Percentiles rank a stretch among this genome's conserved stretches.
These are phyloP conservation scores for Mimosa bimucronata DNA, from an alignment of 306 rosid genomes.

Conservation along the genomic window DNA sequence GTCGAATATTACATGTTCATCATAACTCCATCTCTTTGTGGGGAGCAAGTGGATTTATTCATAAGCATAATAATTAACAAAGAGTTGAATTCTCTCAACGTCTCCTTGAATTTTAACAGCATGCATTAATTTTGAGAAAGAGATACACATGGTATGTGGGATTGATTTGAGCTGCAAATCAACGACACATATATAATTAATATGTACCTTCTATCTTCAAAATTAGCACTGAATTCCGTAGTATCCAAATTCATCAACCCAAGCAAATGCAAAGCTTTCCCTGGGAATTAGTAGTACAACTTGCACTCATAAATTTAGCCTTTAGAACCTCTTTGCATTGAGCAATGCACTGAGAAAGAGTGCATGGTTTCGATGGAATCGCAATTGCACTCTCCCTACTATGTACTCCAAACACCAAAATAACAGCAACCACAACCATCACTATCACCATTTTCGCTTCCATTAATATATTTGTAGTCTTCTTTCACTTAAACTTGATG, in stretches of 20 bases:
- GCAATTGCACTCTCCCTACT: constrained; percentile 40
- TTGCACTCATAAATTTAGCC: constrained; percentile 37
- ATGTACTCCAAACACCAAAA: constrained; percentile 14
- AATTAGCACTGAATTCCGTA: background rate
- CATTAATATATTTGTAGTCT: background rate
- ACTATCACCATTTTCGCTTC: background rate
- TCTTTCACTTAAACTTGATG: background rate
- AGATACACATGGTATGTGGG: too few species aligned
- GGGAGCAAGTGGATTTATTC: background rate
- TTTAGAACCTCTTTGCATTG: constrained; percentile 26
- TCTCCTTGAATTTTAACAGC: background rate
- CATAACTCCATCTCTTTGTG: too few species aligned
- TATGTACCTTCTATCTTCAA: background rate
- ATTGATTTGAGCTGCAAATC: background rate
- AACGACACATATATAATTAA: background rate
- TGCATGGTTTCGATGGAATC: constrained; percentile 41
- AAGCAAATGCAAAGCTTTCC: constrained; percentile 44
- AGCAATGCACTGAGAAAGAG: constrained; percentile 38
- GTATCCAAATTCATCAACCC: constrained; percentile 26
- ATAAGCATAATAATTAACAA: too few species aligned
- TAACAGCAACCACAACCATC: background rate
- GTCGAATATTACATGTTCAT: too few species aligned
- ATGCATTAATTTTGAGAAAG: too few species aligned
- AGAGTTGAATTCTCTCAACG: too few species aligned
- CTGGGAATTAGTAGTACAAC: constrained; percentile 17